Conservation (phyloP, 306 rosid genomes). For the Prunus armeniaca region DNA sequence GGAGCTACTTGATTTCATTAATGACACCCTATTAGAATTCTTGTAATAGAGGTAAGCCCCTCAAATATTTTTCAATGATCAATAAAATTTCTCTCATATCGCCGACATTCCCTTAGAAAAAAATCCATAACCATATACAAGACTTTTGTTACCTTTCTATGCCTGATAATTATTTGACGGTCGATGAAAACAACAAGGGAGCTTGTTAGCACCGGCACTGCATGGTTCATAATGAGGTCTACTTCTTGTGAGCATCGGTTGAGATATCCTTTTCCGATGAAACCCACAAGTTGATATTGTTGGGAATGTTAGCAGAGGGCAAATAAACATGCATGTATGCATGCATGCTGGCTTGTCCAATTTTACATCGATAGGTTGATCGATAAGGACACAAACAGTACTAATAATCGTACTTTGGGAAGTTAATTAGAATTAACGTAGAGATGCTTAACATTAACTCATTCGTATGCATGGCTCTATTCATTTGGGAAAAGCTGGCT, state of each 20-base stretch:
- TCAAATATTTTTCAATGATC: no score
- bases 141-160: not conserved
- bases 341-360: not conserved
- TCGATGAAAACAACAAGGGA: conserved; percentile 1
- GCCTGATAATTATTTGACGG: not conserved
- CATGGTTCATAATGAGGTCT: not conserved
- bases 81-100: no score
- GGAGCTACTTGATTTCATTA: no score
- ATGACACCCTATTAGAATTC: no score
- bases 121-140: no score
- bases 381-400: not conserved
- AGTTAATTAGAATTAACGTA: not conserved
- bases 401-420: not conserved
- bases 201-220: not conserved
- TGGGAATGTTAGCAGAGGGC: not conserved
- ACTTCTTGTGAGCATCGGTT: not conserved
- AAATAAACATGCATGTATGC: not conserved
- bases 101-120: no score
- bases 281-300: not conserved
- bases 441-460: not conserved
- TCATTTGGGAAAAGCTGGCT: not conserved
- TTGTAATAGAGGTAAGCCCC: no score
- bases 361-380: not conserved
- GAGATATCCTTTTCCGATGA: conserved; percentile 1
- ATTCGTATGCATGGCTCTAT: not conserved